A percentile compares a stretch with the other conserved stretches of the same genome.
Conservation (phyloP, 2,329 filamentous ascomycete genomes). For the Penicillium sp. region DNA sequence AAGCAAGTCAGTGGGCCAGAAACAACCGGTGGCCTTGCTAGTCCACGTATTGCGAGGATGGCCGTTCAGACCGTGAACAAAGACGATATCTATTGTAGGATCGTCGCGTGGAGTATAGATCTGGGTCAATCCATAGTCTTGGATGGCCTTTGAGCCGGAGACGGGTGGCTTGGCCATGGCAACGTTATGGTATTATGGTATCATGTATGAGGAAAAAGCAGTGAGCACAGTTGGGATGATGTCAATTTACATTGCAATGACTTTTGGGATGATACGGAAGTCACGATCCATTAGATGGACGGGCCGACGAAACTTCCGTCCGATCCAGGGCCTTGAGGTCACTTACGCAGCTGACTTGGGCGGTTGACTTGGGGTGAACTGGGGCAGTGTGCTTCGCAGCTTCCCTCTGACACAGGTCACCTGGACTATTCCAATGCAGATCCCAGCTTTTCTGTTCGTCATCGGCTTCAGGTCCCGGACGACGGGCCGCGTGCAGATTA, state of each 20-base stretch:
- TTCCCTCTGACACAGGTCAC: slow-evolving; percentile 11
- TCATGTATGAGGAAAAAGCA: background rate
- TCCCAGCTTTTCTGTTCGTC: slow-evolving; percentile 4
- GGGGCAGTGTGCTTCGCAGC: slow-evolving; percentile 6
- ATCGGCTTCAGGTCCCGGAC: background rate
- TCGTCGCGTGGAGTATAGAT: slow-evolving; percentile 38
- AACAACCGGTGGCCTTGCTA: slow-evolving; percentile 49
- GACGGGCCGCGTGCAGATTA: slow-evolving; percentile 2
- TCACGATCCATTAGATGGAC: no score
- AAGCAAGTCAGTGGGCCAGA: slow-evolving; percentile 67
- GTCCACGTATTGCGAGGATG: slow-evolving; percentile 62
- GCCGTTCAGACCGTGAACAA: slow-evolving; percentile 69
- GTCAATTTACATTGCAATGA: slow-evolving; percentile 9
- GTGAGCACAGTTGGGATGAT: background rate
- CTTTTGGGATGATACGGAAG: background rate
- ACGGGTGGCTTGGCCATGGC: slow-evolving; percentile 23
- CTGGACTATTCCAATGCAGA: slow-evolving; percentile 2
- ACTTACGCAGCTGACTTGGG: slow-evolving; percentile 3
- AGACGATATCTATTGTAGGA: slow-evolving; percentile 54
- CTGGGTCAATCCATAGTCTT: slow-evolving; percentile 43
- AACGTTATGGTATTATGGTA: no score
- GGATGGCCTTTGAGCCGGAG: slow-evolving; percentile 20
- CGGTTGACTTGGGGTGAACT: background rate
- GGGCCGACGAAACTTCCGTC: no score
- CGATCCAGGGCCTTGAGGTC: no score